phyloP scores from a whole-genome alignment of 2,329 filamentous ascomycete genomes.

The Talaromyces funiculosus region DNA sequence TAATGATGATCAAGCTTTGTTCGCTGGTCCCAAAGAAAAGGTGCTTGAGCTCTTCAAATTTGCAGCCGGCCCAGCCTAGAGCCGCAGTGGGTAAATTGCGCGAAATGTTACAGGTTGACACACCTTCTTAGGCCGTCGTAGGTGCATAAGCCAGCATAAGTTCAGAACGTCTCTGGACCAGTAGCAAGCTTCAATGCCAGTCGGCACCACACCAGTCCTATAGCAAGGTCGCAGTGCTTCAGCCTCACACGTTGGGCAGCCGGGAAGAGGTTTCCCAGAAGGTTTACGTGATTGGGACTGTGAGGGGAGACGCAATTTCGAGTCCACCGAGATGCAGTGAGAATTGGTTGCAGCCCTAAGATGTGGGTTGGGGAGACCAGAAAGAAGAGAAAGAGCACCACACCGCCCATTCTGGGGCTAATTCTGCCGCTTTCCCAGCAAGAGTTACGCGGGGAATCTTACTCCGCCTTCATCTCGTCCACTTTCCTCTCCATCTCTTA shows the following conservation, averaged over 20 bases:
- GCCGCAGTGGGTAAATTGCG: constrained; percentile 11
- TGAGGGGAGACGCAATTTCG: not conserved
- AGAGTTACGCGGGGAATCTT: not conserved
- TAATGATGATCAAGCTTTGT: not conserved
- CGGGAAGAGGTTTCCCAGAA: not conserved
- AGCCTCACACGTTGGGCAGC: constrained; percentile 39
- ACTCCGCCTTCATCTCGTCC: not conserved
- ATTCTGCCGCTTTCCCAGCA: not conserved
- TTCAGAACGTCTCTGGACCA: constrained; percentile 11
- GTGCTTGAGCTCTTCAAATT: constrained; percentile 2
- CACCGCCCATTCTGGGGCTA: not conserved
- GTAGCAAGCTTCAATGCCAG: constrained; percentile 11
- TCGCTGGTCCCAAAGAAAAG: not conserved
- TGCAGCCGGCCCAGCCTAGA: constrained; percentile 17
- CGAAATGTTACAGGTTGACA: constrained; percentile 16
- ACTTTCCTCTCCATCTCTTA: not conserved
- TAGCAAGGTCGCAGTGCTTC: constrained; percentile 20
- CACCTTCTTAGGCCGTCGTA: constrained; percentile 16
- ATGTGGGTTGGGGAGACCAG: not conserved
- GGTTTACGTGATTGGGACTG: not conserved
- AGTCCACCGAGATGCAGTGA: not conserved
- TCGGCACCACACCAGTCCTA: constrained; percentile 17
- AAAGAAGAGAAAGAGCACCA: not conserved
- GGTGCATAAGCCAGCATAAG: constrained; percentile 14
- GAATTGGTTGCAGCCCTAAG: not conserved